Evolutionary conservation across 352 stramenopile species (phyloP), one percentile per base, ranked within the genome.

Genomic region (Blastocystis sp.): DNA sequence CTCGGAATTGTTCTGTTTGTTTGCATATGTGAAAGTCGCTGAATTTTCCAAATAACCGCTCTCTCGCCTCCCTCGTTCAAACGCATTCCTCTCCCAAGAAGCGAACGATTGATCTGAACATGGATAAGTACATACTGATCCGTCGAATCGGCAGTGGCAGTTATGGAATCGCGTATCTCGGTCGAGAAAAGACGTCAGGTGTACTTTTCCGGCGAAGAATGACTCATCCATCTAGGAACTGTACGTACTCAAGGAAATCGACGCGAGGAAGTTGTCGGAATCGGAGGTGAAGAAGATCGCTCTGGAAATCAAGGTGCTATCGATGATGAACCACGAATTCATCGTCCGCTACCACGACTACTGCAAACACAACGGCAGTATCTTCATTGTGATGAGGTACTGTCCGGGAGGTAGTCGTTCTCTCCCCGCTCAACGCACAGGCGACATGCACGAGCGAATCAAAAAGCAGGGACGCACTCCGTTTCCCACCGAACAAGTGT

Each of bases 101-200:
- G 34, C 8, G 42, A 14, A 64, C 11, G 54, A 64, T 16, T 6
- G 11, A 21, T 32, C 21, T 36, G 6, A 16, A 11, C 8, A 73
- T 73, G 63, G 63, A 73, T 14, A 73, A 73, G 38, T 73, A 73
- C 42, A 44, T 51, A 9, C 42, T 73, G 34, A 38, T 73, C 11
- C 32, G 38, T 27, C 32, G 63, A 36, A 73, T 73, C 11, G 63
- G 63, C 42, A 73, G 63, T 51, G 63, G 63, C 27, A 73, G 63
- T 51, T 73, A 73, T 73, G 63, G 63, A 73, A 54, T 51, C 21
- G 63, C 63, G 4, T 73, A 73, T 73, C 63, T 73, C 63, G 63
- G 63, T 54, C 16, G 38, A 44, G 63, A 73, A 44, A 49, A 54
- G 11, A 7, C 63, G 63, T 73, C 63, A 73, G 63, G 63, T 73